Base-by-base conservation (phyloP, 371 early-diverging fungal genomes). In the Rhizopus stolonifer region DNA sequence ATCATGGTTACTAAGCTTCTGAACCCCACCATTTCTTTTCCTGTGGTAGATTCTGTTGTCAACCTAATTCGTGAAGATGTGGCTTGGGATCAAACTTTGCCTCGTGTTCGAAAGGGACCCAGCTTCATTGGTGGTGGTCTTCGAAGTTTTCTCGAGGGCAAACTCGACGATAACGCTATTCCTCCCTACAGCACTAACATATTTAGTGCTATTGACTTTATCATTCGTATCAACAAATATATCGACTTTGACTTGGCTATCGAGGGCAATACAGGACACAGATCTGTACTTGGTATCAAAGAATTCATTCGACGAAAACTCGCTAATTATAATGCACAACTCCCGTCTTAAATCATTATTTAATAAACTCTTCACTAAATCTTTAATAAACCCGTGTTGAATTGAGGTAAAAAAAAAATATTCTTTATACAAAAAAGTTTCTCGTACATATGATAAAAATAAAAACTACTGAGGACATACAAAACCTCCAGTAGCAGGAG, bases 281-380 rank as follows among this genome's bases (percentile, higher is more conserved):
- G 15, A 6, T 66, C 70, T 6, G 36, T 70, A 4, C 63, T 58
- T 23, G 64, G 55, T 29, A 14, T 70, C 15, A 70, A 70, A 24
- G 53, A 63, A 34, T 70, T 66, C 64, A 47, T 70, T 15, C 21
- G 29, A 13, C 17, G 36, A 10, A 70, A 70, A 31, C 19, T 54
- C 2, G 46, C 25, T 13, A 62, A 67, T 14, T 40, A 40, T 26
- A 17, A 40, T 3, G 49, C 49, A n/a, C 46, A 43, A 5, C 45
- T 49, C 3, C 23, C 18, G 6, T 57, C 56, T 46, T 45, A 10
- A 40, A 5, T 36, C 15, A 4, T 36, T 5, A 4, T 36, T 8
- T 14, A 36, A 36, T 29, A 29, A 29, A 29, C 31, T 29, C 31
- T 10, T 10, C 10, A 29, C 31, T 10, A 29, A 10, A 29, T 10